Conservation (phyloP, 1,284 basidiomycete genomes). For the Pholiota adiposa region DNA sequence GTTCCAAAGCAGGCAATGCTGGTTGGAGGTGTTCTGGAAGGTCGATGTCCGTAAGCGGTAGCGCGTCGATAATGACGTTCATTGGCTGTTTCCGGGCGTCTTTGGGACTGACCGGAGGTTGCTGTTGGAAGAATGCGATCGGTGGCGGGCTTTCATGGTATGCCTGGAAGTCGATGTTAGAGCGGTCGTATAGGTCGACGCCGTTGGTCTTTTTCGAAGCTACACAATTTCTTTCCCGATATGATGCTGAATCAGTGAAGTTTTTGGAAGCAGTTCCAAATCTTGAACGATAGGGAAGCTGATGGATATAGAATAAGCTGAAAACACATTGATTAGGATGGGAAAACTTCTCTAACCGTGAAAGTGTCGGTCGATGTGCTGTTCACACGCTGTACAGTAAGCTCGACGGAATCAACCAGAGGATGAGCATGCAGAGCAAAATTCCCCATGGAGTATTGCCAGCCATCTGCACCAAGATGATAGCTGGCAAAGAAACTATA, state of each 20-base stretch:
- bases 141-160: slow-evolving; percentile 26
- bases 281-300: slow-evolving; percentile 60
- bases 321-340: neutral
- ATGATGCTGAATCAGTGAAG: slow-evolving; percentile 52
- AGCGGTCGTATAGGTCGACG: slow-evolving; percentile 39
- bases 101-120: slow-evolving; percentile 38
- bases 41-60: slow-evolving; percentile 46
- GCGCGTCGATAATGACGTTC: slow-evolving; percentile 50
- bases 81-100: slow-evolving; percentile 43
- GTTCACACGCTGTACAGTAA: slow-evolving; percentile 48
- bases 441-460: slow-evolving; percentile 54
- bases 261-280: slow-evolving; percentile 44
- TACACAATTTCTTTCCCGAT: slow-evolving; percentile 53
- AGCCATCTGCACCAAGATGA: slow-evolving; percentile 37
- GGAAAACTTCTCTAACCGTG: slow-evolving; percentile 35
- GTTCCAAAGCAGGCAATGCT: slow-evolving; percentile 37
- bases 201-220: slow-evolving; percentile 54
- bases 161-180: slow-evolving; percentile 4
- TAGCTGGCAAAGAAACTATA: slow-evolving; percentile 39
- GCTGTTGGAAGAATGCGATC: slow-evolving; percentile 45
- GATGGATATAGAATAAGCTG: slow-evolving; percentile 1
- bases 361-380: slow-evolving; percentile 43
- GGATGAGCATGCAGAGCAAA: slow-evolving; percentile 55
- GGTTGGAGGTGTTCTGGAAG: slow-evolving; percentile 53
- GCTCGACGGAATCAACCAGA: slow-evolving; percentile 44